Base-by-base conservation (phyloP, 176 grass and related monocot species). In the Pontederia crassipes region DNA sequence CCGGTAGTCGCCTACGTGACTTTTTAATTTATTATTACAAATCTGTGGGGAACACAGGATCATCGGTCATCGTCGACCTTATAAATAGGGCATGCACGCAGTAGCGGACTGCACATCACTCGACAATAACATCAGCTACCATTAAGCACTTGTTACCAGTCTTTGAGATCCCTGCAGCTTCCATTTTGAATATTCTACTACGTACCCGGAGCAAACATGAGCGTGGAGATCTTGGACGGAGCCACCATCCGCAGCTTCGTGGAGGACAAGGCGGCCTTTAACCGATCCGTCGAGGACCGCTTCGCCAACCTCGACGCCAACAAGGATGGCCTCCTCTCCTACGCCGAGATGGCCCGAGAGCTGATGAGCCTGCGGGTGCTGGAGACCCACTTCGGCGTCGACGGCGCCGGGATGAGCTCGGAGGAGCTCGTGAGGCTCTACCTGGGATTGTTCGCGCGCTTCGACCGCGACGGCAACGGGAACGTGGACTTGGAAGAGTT, bases 281-380 rank as follows among this genome's bases (percentile, higher is more conserved):
- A 55, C 14, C 9, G 7, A 4, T 55, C 52, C 3, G 15, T 55
- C 52, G 10, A 55, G 12, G 52, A 55, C 12, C n/a, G 52, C 12
- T 55, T 89, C 59, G 71, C 70, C 16, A 80, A 60, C 62, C 73
- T 95, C 49, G 85, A 89, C 79, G 53, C 61, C 0, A 46, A 76
- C 51, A 54, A 61, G 2, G 74, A 76, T 9, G 74, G 74, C 13
- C 55, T 67, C 0, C 74, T 76, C 17, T 68, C 74, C 11, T 76
- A 76, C 45, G 5, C 32, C 0, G 74, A 76, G 55, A 11, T 76
- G 55, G 74, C 63, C 0, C 48, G 12, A 0, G 74, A 76, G 64
- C 51, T 76, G 14, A 76, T 52, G 74, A 76, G 59, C 27, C 64
- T 76, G 15, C 49, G 74, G 55, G 64, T 76, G 56, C 28, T 76